Evolutionary conservation across 805 yeast species (phyloP).

Genomic region (Jamesozyma lodderae): DNA sequence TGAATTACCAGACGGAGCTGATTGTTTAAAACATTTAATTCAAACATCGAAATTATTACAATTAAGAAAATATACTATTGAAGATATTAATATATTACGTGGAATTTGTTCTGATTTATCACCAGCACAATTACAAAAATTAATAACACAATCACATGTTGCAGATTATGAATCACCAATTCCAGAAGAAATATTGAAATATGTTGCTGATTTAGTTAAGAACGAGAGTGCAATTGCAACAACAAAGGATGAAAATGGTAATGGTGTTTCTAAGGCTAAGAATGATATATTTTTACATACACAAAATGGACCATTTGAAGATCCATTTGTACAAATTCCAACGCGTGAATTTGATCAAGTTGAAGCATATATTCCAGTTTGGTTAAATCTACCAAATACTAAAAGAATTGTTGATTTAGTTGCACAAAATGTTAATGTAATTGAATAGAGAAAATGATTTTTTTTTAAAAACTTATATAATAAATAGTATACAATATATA

Average conservation of each 20-base stretch:
- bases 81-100: slow-evolving; percentile 83
- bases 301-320: slow-evolving; percentile 67
- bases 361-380: slow-evolving; percentile 90
- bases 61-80: slow-evolving; percentile 78
- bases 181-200: slow-evolving; percentile 67
- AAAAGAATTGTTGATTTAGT: slow-evolving; percentile 84
- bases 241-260: background rate
- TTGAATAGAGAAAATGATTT: slow-evolving; percentile 4
- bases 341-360: slow-evolving; percentile 71
- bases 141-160: slow-evolving; percentile 77
- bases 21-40: slow-evolving; percentile 72
- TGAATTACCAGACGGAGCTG: slow-evolving; percentile 78
- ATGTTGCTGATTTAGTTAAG: slow-evolving; percentile 73
- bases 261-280: slow-evolving; percentile 30
- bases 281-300: slow-evolving; percentile 60
- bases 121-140: slow-evolving; percentile 91
- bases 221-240: slow-evolving; percentile 30
- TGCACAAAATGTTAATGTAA: slow-evolving; percentile 66
- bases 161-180: slow-evolving; percentile 95
- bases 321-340: slow-evolving; percentile 69
- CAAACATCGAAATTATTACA: slow-evolving; percentile 92
- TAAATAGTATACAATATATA: too few relatives aligned
- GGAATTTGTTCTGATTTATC: slow-evolving; percentile 91
- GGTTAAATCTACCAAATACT: slow-evolving; percentile 81
- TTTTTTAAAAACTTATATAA: too few relatives aligned